These are phyloP conservation scores for Sequoia sempervirens DNA, from an alignment of 75 land plant species.

Conservation along the genomic window DNA sequence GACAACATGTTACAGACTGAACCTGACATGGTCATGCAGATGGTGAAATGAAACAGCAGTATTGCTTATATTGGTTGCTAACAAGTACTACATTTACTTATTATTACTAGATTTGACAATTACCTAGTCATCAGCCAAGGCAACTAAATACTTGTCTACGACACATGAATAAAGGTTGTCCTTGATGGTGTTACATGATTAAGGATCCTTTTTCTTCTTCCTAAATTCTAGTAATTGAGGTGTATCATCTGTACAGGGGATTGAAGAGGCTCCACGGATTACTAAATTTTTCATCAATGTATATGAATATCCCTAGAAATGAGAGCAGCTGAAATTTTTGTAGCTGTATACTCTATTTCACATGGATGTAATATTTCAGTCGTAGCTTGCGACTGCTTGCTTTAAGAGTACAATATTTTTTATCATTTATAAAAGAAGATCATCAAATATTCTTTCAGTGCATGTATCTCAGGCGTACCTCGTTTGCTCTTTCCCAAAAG, in stretches of 20 bases:
- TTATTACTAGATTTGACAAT: background rate
- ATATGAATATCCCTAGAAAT: background rate
- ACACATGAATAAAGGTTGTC: background rate
- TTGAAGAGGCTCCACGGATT: background rate
- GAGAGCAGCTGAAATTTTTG: background rate
- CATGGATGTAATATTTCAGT: background rate
- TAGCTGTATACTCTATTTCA: background rate
- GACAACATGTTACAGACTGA: background rate
- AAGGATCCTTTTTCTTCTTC: background rate
- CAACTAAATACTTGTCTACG: background rate
- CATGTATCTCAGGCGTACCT: background rate
- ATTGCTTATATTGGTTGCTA: background rate
- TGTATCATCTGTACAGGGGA: background rate
- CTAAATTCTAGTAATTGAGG: background rate
- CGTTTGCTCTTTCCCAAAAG: background rate
- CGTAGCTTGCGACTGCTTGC: background rate
- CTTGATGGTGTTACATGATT: background rate
- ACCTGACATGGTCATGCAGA: background rate
- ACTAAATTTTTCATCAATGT: background rate
- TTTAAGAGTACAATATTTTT: background rate
- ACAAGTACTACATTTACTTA: background rate
- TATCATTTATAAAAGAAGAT: background rate
- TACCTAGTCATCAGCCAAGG: background rate
- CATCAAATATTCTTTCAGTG: background rate
- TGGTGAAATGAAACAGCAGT: background rate